These are phyloP conservation scores for Ganoderma lingzhi DNA, from an alignment of 1,284 basidiomycete species.

Conservation along the genomic window DNA sequence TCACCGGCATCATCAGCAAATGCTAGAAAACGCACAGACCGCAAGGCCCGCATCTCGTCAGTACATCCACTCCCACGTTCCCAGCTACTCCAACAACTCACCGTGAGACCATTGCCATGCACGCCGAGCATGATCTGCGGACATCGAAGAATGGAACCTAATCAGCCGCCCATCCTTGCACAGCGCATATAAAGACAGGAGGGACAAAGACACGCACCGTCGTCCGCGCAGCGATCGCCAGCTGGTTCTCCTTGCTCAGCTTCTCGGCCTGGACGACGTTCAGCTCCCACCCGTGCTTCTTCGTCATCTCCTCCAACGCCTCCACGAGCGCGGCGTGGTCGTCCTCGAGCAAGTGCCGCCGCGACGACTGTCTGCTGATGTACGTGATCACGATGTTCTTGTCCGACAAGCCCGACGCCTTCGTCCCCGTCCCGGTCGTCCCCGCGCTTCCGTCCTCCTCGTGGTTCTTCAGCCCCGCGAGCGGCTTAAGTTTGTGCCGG, in stretches of 20 bases:
- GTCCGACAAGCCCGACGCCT: constrained; percentile 28
- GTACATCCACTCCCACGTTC: constrained; percentile 2
- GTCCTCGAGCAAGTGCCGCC: constrained; percentile 64
- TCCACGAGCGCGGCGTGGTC: constrained; percentile 68
- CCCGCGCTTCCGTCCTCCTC: constrained; percentile 10
- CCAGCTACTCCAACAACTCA: constrained; percentile 25
- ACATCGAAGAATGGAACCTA: constrained; percentile 5
- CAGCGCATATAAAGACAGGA: neutral
- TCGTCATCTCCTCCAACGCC: constrained; percentile 62
- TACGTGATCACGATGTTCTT: constrained; percentile 73
- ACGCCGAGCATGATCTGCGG: constrained; percentile 77
- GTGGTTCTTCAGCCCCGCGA: constrained; percentile 8
- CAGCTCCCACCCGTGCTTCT: constrained; percentile 67
- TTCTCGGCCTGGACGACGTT: constrained; percentile 71
- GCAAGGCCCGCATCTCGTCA: constrained; percentile 9
- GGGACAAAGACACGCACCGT: constrained; percentile 49
- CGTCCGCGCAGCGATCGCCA: constrained; percentile 66
- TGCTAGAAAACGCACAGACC: constrained; percentile 44
- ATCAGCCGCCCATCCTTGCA: neutral
- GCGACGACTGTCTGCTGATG: constrained; percentile 69
- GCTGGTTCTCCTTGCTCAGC: constrained; percentile 76
- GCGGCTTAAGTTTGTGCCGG: constrained; percentile 15
- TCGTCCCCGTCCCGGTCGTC: constrained; percentile 12
- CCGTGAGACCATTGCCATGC: constrained; percentile 82
- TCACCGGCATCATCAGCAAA: constrained; percentile 79